phyloP scores from a whole-genome alignment of 169 alveolate species.

The Eimeria tenella region DNA sequence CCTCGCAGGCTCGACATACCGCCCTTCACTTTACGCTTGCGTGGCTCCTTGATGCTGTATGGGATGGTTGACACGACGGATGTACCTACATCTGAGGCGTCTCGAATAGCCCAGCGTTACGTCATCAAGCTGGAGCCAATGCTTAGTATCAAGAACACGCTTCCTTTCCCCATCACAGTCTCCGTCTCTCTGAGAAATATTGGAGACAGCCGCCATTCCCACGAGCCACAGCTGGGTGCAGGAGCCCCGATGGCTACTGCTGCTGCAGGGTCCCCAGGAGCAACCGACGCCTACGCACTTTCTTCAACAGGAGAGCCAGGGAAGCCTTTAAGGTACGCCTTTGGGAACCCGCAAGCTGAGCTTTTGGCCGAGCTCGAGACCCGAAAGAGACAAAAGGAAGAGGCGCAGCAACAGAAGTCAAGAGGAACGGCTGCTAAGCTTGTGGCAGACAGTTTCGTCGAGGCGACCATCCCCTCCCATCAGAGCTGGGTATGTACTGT shows the following conservation, averaged over 20 bases:
- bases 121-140: constrained; percentile 84
- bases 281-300: background rate
- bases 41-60: constrained; percentile 82
- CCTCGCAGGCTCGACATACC: constrained; percentile 82
- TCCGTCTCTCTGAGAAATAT: constrained; percentile 79
- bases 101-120: constrained; percentile 83
- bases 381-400: constrained; percentile 64
- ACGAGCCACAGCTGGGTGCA: background rate
- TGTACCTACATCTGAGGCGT: constrained; percentile 83
- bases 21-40: constrained; percentile 82
- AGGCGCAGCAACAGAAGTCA: constrained; percentile 47
- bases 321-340: background rate
- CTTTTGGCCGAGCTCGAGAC: constrained; percentile 65
- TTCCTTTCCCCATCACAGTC: constrained; percentile 85
- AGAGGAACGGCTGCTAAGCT: constrained; percentile 82
- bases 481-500: constrained; percentile 79
- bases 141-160: constrained; percentile 82
- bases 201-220: background rate
- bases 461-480: constrained; percentile 83
- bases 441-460: constrained; percentile 74
- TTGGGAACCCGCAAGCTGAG: constrained; percentile 64
- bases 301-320: background rate
- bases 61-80: constrained; percentile 84
- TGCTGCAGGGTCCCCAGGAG: constrained; percentile 7
- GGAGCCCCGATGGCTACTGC: background rate